Percentiles rank a stretch among this genome's conserved stretches.
Evolutionary conservation across 257 asterid genomes (phyloP).

Genomic region (Knoxia roxburghii): DNA sequence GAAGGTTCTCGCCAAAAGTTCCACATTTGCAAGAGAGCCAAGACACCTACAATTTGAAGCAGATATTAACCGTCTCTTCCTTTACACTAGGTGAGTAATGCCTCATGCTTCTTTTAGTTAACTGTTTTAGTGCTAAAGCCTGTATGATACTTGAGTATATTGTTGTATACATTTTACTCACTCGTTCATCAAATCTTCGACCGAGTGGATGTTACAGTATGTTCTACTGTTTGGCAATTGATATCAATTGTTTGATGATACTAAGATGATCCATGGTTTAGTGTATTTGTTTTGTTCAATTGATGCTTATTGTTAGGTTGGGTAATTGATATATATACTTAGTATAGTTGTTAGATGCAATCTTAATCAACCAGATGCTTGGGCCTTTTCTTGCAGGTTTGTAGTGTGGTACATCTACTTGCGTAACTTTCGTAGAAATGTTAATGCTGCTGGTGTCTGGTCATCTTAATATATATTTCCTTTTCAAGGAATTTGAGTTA

Average conservation of each 20-base stretch:
- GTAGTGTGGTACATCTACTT: not conserved
- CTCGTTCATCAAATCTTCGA: not conserved
- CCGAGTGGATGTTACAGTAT: not conserved
- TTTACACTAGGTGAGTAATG: slow-evolving; percentile 59
- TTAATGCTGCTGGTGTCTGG: not conserved
- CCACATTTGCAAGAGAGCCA: slow-evolving; percentile 63
- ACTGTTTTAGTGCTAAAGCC: not conserved
- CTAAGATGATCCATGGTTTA: too few relatives aligned
- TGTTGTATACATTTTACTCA: not conserved
- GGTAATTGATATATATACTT: not conserved
- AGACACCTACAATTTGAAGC: slow-evolving; percentile 71
- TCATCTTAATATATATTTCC: not conserved
- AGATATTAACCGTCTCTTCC: slow-evolving; percentile 74
- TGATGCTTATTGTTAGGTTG: not conserved
- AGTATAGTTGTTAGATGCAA: not conserved
- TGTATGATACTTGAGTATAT: not conserved
- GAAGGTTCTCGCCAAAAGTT: slow-evolving; percentile 83
- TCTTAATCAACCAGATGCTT: not conserved
- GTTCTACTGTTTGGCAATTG: not conserved
- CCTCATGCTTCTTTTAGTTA: not conserved
- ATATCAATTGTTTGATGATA: not conserved
- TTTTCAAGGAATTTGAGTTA: not conserved
- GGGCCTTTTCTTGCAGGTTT: not conserved
- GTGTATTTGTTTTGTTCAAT: not conserved
- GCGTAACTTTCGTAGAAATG: not conserved